phyloP scores from a whole-genome alignment of 768 basidiomycete genomes.

The Floccularia luteovirens region DNA sequence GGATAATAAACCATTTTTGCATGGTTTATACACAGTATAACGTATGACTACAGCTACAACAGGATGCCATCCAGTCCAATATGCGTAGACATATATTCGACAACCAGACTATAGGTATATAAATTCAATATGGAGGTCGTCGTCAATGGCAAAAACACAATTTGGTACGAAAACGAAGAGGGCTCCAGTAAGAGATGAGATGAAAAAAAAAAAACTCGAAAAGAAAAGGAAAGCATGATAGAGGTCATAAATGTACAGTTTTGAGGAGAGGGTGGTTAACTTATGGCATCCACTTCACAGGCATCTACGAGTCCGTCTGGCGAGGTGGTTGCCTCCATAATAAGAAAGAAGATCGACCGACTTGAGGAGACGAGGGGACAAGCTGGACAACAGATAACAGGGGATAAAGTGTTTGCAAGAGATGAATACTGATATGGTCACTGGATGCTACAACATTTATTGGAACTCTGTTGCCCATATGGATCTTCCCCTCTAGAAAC shows the following conservation, averaged over 20 bases:
- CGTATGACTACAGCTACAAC: slow-evolving; percentile 1
- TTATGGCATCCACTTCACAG: neutral
- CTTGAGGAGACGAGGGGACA: neutral
- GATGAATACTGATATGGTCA: slow-evolving; percentile 16
- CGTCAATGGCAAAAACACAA: neutral
- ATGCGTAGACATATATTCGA: neutral
- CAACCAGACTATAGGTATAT: slow-evolving; percentile 1
- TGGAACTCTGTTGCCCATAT: slow-evolving; percentile 63
- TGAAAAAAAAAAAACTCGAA: slow-evolving; percentile 4
- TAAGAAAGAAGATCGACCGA: slow-evolving; percentile 1
- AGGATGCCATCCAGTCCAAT: slow-evolving; percentile 1
- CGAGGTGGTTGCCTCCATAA: neutral
- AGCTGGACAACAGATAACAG: neutral
- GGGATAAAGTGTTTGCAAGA: neutral
- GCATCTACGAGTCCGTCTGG: neutral
- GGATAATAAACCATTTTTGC: too few species aligned
- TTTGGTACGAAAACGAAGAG: slow-evolving; percentile 5
- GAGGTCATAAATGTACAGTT: neutral
- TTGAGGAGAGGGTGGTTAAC: neutral
- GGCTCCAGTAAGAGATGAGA: slow-evolving; percentile 9
- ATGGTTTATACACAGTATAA: too few species aligned
- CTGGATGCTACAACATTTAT: slow-evolving; percentile 58
- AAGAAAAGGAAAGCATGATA: slow-evolving; percentile 2
- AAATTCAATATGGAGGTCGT: slow-evolving; percentile 2
- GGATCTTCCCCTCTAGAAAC: slow-evolving; percentile 91